phyloP scores from a whole-genome alignment of 768 basidiomycete genomes.

The Dendrothele bispora region DNA sequence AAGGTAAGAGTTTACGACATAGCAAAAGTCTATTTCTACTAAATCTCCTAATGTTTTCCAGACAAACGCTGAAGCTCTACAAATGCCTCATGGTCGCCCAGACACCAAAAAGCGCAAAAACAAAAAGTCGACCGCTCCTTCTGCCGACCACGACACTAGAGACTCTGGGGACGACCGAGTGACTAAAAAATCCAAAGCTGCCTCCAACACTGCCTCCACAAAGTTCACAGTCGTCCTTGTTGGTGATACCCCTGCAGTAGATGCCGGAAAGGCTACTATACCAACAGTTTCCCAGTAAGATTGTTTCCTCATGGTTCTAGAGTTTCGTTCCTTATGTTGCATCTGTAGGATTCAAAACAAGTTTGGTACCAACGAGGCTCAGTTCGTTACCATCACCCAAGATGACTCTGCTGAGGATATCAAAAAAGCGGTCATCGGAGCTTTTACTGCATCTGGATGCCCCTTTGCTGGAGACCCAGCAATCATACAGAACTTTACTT shows the following conservation, averaged over 20 bases:
- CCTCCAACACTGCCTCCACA: not conserved
- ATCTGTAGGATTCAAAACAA: not conserved
- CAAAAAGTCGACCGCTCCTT: not conserved
- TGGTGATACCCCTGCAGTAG: not conserved
- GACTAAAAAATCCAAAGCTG: not conserved
- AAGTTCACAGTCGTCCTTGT: not conserved
- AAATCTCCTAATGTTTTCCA: not conserved
- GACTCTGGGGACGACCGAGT: no score
- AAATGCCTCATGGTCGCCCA: not conserved
- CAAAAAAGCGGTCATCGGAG: not conserved
- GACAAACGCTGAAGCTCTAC: not conserved
- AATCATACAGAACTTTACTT: not conserved
- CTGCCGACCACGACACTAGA: no score
- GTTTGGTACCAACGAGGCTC: not conserved
- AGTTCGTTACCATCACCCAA: not conserved
- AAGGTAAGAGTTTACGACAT: not conserved
- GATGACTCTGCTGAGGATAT: not conserved
- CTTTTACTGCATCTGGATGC: not conserved
- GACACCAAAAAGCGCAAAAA: not conserved
- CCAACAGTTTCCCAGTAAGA: not conserved
- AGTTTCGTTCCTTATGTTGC: not conserved
- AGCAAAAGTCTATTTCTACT: not conserved
- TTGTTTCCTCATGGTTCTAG: not conserved
- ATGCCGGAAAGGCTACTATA: not conserved
- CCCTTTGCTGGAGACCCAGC: not conserved